Conservation (phyloP, 257 asterid genomes). For the Ilex aquifolium region DNA sequence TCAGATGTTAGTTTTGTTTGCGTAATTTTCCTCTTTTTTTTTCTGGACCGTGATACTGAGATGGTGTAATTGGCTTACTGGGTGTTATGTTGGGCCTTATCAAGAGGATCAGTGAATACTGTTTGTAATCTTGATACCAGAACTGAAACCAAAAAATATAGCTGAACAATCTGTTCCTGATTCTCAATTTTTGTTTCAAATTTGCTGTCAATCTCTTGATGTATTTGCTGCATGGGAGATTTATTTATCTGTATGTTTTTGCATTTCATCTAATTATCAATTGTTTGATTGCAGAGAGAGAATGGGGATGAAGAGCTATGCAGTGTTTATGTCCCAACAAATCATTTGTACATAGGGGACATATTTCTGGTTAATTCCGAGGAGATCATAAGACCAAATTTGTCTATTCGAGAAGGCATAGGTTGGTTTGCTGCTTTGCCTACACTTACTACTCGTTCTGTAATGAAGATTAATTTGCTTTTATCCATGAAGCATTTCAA, state of each 20-base stretch:
- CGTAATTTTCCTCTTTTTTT: too few species aligned
- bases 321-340: slow-evolving; percentile 82
- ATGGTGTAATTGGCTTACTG: too few species aligned
- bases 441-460: slow-evolving; percentile 7
- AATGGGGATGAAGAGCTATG: slow-evolving; percentile 76
- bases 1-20: too few species aligned
- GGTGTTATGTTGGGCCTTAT: too few species aligned
- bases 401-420: slow-evolving; percentile 86
- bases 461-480: too few species aligned
- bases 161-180: too few species aligned
- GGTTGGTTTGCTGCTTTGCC: slow-evolving; percentile 33
- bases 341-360: slow-evolving; percentile 85
- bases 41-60: too few species aligned
- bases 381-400: slow-evolving; percentile 78
- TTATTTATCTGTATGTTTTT: slow-evolving; percentile 6
- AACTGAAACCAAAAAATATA: too few species aligned
- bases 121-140: too few species aligned
- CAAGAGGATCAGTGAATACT: too few species aligned
- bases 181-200: too few species aligned
- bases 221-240: not conserved
- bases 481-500: too few species aligned
- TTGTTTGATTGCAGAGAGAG: slow-evolving; percentile 54
- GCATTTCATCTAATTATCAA: slow-evolving; percentile 10
- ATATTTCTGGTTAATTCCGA: slow-evolving; percentile 65
- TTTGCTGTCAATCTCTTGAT: not conserved